These are phyloP conservation scores for Podospora australis DNA, from an alignment of 495 filamentous ascomycete species.

Conservation along the genomic window DNA sequence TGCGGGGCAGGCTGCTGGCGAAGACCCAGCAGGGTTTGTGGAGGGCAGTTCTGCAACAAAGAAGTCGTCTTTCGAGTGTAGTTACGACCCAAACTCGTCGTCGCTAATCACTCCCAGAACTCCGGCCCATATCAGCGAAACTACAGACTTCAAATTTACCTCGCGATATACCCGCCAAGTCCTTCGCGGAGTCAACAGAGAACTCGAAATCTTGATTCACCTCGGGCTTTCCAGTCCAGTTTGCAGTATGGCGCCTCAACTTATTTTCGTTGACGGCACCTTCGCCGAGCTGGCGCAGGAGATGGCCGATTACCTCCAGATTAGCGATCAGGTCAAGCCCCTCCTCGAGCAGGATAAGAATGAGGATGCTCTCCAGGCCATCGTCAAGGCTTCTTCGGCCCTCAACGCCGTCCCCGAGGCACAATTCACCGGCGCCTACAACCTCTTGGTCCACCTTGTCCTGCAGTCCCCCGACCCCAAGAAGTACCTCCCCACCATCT, in stretches of 20 bases:
- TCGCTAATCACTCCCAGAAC: too few relatives aligned
- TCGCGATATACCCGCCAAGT: conserved; percentile 13
- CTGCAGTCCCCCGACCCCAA: conserved; percentile 74
- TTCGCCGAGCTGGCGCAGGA: conserved; percentile 86
- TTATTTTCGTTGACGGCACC: conserved; percentile 80
- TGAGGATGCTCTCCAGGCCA: conserved; percentile 82
- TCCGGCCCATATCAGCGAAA: conserved; percentile 19
- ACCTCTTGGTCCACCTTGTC: conserved; percentile 89
- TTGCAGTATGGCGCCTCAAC: too few relatives aligned
- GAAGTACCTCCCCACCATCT: conserved; percentile 80
- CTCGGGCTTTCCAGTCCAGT: too few relatives aligned
- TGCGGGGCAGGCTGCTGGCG: conserved; percentile 27
- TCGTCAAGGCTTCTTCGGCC: conserved; percentile 63
- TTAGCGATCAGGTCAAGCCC: conserved; percentile 63
- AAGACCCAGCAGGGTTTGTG: conserved; percentile 5
- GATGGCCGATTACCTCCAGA: conserved; percentile 74
- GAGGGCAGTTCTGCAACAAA: too few relatives aligned
- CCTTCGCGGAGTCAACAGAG: too few relatives aligned
- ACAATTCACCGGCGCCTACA: conserved; percentile 91
- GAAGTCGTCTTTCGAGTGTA: too few relatives aligned
- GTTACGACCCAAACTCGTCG: too few relatives aligned
- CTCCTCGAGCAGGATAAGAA: conserved; percentile 65
- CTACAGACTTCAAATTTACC: conserved; percentile 11
- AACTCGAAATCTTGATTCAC: too few relatives aligned
- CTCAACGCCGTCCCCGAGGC: conserved; percentile 85